These are phyloP conservation scores for Anthostomella pinea DNA, from an alignment of 2,329 filamentous ascomycete species.

Conservation along the genomic window DNA sequence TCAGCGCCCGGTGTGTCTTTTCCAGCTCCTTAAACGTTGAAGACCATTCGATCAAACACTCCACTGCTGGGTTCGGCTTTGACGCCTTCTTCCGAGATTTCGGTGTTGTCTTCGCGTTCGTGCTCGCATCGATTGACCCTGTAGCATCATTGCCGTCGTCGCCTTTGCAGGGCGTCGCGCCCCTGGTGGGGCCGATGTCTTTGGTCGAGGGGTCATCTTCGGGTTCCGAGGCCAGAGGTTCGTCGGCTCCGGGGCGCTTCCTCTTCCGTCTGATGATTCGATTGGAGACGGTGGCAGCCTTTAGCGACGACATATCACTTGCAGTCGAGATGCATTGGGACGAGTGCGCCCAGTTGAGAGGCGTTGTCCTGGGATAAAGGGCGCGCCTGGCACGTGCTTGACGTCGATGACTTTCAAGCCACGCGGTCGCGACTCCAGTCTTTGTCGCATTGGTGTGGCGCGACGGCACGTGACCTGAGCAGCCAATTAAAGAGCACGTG, in stretches of 20 bases:
- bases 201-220: slow-evolving; percentile 4
- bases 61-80: slow-evolving; percentile 15
- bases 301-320: slow-evolving; percentile 42
- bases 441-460: slow-evolving; percentile 5
- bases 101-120: slow-evolving; percentile 5
- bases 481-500: no score
- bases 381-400: not conserved
- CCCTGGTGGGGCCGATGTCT: slow-evolving; percentile 1
- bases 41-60: slow-evolving; percentile 62
- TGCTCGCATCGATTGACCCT: slow-evolving; percentile 1
- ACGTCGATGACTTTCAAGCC: no score
- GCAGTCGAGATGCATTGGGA: slow-evolving; percentile 28
- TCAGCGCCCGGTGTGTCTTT: slow-evolving; percentile 78
- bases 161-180: slow-evolving; percentile 4
- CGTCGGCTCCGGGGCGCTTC: slow-evolving; percentile 33
- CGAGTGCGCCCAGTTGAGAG: not conserved
- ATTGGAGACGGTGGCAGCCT: slow-evolving; percentile 47
- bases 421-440: not conserved
- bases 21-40: slow-evolving; percentile 68
- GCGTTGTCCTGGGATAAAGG: not conserved
- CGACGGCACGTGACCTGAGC: slow-evolving; percentile 16
- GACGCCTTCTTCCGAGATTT: slow-evolving; percentile 20
- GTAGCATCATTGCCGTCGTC: not conserved
- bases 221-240: slow-evolving; percentile 8
- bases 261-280: slow-evolving; percentile 35